phyloP scores from a whole-genome alignment of 331 rosid genomes.

The Phaseolus coccineus region DNA sequence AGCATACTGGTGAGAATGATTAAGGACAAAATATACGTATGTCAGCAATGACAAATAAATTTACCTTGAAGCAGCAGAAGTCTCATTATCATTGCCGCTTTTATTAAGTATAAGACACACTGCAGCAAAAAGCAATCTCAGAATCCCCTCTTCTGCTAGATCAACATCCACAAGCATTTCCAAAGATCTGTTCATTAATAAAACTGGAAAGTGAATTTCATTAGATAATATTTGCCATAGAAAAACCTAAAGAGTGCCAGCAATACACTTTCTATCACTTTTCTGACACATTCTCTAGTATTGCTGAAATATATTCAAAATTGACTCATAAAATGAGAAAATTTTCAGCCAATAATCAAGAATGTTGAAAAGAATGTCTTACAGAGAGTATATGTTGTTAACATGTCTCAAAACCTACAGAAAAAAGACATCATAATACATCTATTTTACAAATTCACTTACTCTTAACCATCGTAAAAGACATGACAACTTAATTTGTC shows the following conservation, averaged over 20 bases:
- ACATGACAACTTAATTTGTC: not conserved
- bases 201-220: conserved; percentile 65
- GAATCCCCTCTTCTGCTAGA: conserved; percentile 87
- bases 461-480: conserved; percentile 35
- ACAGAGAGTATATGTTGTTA: not conserved
- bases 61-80: conserved; percentile 95
- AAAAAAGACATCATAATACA: conserved; percentile 33
- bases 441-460: conserved; percentile 33
- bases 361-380: not conserved
- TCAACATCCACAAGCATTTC: conserved; percentile 91
- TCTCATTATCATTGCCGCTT: conserved; percentile 80
- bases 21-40: conserved; percentile 17
- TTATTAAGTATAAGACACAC: conserved; percentile 80
- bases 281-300: not conserved
- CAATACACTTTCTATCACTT: not conserved
- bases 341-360: not conserved
- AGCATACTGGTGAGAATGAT: conserved; percentile 35
- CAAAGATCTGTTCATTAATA: conserved; percentile 82
- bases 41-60: conserved; percentile 40
- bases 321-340: not conserved
- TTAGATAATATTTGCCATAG: conserved; percentile 51
- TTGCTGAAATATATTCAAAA: not conserved
- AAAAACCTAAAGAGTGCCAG: conserved; percentile 35
- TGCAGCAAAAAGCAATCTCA: conserved; percentile 86
- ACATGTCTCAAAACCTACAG: conserved; percentile 30